Percentiles rank a stretch among this genome's conserved stretches.
phyloP scores from a whole-genome alignment of 2,329 filamentous ascomycete genomes.

The Lachnellula subtilissima region DNA sequence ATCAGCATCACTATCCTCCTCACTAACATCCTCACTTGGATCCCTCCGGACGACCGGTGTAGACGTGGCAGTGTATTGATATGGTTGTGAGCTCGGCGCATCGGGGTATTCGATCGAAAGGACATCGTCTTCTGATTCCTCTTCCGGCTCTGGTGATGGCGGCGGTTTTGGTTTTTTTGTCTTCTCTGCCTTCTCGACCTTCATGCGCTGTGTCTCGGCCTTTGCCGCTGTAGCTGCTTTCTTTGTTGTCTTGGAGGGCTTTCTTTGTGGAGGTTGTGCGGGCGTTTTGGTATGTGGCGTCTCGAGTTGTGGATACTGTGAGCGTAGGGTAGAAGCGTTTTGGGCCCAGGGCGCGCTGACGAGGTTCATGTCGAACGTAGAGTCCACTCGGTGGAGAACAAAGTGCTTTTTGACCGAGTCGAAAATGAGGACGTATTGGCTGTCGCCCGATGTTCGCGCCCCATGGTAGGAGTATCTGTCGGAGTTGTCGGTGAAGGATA shows the following conservation, averaged over 20 bases:
- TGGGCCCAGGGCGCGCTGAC: constrained; percentile 62
- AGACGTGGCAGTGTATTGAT: constrained; percentile 18
- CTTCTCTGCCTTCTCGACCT: constrained; percentile 28
- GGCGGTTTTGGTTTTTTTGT: constrained; percentile 31
- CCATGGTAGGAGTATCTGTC: constrained; percentile 58
- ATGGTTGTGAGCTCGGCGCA: constrained; percentile 35
- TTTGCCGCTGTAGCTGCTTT: constrained; percentile 22
- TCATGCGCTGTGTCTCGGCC: constrained; percentile 30
- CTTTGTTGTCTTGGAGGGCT: constrained; percentile 25
- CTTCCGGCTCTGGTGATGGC: constrained; percentile 29
- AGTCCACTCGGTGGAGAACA: constrained; percentile 74
- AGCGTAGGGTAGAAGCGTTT: constrained; percentile 58
- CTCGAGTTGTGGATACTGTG: constrained; percentile 61
- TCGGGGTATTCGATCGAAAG: constrained; percentile 58
- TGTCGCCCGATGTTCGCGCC: constrained; percentile 49
- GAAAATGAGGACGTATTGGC: constrained; percentile 67
- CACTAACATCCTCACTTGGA: constrained; percentile 35
- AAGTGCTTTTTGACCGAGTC: constrained; percentile 71
- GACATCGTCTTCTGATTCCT: constrained; percentile 48
- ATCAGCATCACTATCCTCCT: constrained; percentile 44
- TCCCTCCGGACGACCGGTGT: constrained; percentile 25
- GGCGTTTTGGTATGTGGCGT: constrained; percentile 11
- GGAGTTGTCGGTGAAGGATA: constrained; percentile 49
- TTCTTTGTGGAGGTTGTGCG: constrained; percentile 19
- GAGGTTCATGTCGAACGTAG: constrained; percentile 85